Base-by-base conservation (phyloP, 192 early-diverging fungal species). In the Lobosporangium transversale region DNA sequence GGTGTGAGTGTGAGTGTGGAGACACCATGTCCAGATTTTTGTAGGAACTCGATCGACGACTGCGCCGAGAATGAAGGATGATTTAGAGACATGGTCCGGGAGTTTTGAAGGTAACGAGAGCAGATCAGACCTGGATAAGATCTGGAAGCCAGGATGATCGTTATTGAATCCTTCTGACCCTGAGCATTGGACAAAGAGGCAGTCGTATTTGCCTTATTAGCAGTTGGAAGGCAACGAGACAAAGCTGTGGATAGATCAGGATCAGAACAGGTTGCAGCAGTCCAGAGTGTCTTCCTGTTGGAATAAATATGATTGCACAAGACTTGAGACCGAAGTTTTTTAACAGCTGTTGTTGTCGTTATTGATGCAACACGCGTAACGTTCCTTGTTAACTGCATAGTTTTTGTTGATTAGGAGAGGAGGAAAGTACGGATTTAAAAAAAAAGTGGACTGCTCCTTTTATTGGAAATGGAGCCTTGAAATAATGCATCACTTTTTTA, bases 21-120 rank as follows among this genome's bases (percentile, higher is more conserved):
- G 29, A 76, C 59, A 32, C 73, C 73, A 29, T 76, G 73, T 27
- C 73, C 73, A 29, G 73, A n/a, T 65, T 1, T 37, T 23, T 8
- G 73, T 76, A 5, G 73, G 73, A 7, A 76, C 64, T 3, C 73
- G 58, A 51, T 76, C 73, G 14, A 76, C 64, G 23, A 76, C 59
- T 2, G 59, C 73, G 10, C 53, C 65, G 31, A 76, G 64, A 37
- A 76, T 51, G 6, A 51, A 30, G 21, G 53, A 62, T 0, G 65
- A 67, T 17, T 54, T 6, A 4, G 58, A 29, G 33, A 76, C 58
- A 21, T 62, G 47, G 8, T 9, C 4, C 7, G 73, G 73, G 44
- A 67, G n/a, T 14, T 57, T 67, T 31, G 58, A 42, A 7, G 73
- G 64, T 2, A 76, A 31, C 2, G 49, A 14, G 20, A 76, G 64